Evolutionary conservation across 768 basidiomycete genomes (phyloP).

Genomic region (Trametes meyenii): DNA sequence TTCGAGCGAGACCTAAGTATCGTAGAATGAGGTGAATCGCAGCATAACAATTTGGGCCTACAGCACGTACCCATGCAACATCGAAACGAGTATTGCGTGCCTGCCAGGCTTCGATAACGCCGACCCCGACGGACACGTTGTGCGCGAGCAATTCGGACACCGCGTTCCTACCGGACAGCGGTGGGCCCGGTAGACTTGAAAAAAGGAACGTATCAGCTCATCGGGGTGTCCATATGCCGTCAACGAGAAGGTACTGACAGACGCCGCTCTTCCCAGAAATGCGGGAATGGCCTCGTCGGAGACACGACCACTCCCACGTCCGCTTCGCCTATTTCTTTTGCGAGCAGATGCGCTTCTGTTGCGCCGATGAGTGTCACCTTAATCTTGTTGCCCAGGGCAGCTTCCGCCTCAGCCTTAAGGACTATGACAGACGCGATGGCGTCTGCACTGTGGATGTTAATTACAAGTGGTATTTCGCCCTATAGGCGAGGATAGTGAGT

Average conservation of each 20-base stretch:
- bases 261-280: slow-evolving; percentile 65
- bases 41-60: no score
- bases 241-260: slow-evolving; percentile 46
- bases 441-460: slow-evolving; percentile 67
- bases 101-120: slow-evolving; percentile 66
- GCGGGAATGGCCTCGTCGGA: slow-evolving; percentile 73
- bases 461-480: slow-evolving; percentile 63
- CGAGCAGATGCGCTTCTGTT: slow-evolving; percentile 71
- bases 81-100: slow-evolving; percentile 82
- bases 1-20: slow-evolving; percentile 23
- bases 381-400: slow-evolving; percentile 42
- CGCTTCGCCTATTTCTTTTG: slow-evolving; percentile 68
- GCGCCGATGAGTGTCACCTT: slow-evolving; percentile 58
- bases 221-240: not conserved
- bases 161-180: slow-evolving; percentile 62
- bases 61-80: slow-evolving; percentile 65
- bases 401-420: slow-evolving; percentile 66
- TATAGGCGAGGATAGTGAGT: slow-evolving; percentile 23
- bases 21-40: no score
- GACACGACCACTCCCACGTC: slow-evolving; percentile 70
- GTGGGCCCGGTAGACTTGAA: slow-evolving; percentile 69
- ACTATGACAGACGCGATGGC: slow-evolving; percentile 64
- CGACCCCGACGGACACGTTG: slow-evolving; percentile 74
- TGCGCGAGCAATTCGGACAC: slow-evolving; percentile 63
- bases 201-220: not conserved